Evolutionary conservation across 1,284 basidiomycete species (phyloP), one percentile per base, ranked within the genome.

Genomic region (Rhizoctonia solani): DNA sequence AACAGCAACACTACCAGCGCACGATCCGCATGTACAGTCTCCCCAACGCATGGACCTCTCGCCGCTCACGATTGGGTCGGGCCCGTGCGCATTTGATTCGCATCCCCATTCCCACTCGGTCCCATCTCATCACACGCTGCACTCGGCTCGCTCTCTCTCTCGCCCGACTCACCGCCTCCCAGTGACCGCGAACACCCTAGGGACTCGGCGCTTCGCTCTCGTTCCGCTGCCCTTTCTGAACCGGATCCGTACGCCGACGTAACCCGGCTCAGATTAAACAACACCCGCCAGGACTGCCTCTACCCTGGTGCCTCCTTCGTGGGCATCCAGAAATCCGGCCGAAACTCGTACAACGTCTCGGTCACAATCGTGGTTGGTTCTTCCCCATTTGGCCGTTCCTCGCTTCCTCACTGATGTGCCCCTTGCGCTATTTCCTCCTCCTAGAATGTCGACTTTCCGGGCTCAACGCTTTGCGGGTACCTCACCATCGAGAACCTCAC

Each of bases 401-500:
- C 34, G 30, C 34, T 39, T 11, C 21, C 39, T 30, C 32, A 19
- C 30, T 58, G 21, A 34, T 61, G 19, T 25, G 14, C 14, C 30
- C 37, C 54, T 61, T 42, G 13, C 30, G 42, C n/a, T n/a, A n/a
- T n/a, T n/a, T n/a, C n/a, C n/a, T n/a, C n/a, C n/a, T 42, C n/a
- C 27, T 73, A 92, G 90, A 89, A 93, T 72, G 90, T 95, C 72
- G 89, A 93, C 76, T 88, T 94, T 73, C 77, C 84, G 11, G 83
- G 86, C 19, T 94, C 91, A 0, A 88, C 85, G 66, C 81, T 93
- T 6, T 93, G 90, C 73, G 93, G 93, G 13, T 95, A 95, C 77
- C 86, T 96, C 52, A 87, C 90, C 70, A 96, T 96, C 74, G 87
- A 88, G 11, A 90, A 92, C 39, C 79, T 96, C 55, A 96, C 93